A percentile compares a stretch with the other conserved stretches of the same genome.
Conservation (phyloP, 2,329 filamentous ascomycete species). For the Alternaria gaisen region DNA sequence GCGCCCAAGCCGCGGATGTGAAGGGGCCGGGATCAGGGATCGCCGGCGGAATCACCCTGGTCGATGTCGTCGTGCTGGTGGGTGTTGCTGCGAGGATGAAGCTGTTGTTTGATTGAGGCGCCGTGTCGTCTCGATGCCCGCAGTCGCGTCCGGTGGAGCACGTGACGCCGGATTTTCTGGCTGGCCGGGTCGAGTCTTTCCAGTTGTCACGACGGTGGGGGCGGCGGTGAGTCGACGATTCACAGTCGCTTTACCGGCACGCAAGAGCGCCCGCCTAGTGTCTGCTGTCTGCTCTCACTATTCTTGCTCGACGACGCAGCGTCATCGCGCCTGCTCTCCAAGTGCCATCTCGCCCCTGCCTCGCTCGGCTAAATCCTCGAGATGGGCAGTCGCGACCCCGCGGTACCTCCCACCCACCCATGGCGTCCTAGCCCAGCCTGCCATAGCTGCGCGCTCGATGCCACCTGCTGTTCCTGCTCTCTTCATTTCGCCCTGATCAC, state of each 20-base stretch:
- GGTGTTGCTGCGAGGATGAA: not conserved
- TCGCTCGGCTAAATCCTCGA: constrained; percentile 37
- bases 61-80: not conserved
- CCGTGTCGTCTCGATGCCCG: not conserved
- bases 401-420: constrained; percentile 15
- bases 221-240: not conserved
- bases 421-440: constrained; percentile 20
- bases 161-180: constrained; percentile 20
- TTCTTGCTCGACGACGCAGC: not conserved
- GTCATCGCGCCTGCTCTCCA: constrained; percentile 8
- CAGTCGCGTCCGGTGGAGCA: constrained; percentile 28
- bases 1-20: constrained; percentile 40
- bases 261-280: not conserved
- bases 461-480: constrained; percentile 29
- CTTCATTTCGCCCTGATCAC: constrained; percentile 33
- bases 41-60: constrained; percentile 21
- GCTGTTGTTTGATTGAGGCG: not conserved
- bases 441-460: constrained; percentile 25
- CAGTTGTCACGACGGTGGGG: not conserved
- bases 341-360: constrained; percentile 1
- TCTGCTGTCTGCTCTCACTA: not conserved
- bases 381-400: constrained; percentile 23
- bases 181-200: not conserved
- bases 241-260: not conserved
- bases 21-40: constrained; percentile 40